phyloP scores from a whole-genome alignment of 306 rosid species.

The Vicia faba region DNA sequence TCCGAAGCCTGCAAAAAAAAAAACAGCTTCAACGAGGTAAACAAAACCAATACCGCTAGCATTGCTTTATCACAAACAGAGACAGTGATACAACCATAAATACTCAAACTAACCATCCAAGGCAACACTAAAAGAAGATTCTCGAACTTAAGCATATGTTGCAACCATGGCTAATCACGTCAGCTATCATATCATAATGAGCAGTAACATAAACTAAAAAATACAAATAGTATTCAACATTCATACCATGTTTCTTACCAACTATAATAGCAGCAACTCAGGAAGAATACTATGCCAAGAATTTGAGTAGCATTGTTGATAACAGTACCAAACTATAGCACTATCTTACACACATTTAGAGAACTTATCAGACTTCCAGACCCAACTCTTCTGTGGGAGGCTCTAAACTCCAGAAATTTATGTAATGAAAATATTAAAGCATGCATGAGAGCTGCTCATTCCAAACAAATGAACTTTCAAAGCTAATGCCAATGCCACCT shows the following conservation, averaged over 20 bases:
- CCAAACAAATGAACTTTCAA: constrained; percentile 68
- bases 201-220: constrained; percentile 45
- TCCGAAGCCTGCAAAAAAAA: constrained; percentile 76
- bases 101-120: constrained; percentile 72
- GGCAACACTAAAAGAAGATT: constrained; percentile 54
- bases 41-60: constrained; percentile 15
- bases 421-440: constrained; percentile 57
- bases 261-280: constrained; percentile 96
- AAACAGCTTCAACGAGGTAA: constrained; percentile 26
- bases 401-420: constrained; percentile 68
- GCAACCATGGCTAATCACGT: constrained; percentile 54
- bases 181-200: constrained; percentile 50
- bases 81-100: constrained; percentile 35
- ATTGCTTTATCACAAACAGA: constrained; percentile 39
- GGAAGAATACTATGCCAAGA: constrained; percentile 94
- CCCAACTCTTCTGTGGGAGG: constrained; percentile 71
- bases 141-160: constrained; percentile 54
- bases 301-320: constrained; percentile 88
- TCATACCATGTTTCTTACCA: constrained; percentile 84
- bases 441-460: constrained; percentile 54
- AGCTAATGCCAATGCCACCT: constrained; percentile 54
- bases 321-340: constrained; percentile 83
- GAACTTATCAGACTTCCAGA: constrained; percentile 76
- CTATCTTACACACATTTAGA: constrained; percentile 68
- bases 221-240: constrained; percentile 45